phyloP scores from a whole-genome alignment of 768 basidiomycete species.

The Suillus fuscotomentosus region DNA sequence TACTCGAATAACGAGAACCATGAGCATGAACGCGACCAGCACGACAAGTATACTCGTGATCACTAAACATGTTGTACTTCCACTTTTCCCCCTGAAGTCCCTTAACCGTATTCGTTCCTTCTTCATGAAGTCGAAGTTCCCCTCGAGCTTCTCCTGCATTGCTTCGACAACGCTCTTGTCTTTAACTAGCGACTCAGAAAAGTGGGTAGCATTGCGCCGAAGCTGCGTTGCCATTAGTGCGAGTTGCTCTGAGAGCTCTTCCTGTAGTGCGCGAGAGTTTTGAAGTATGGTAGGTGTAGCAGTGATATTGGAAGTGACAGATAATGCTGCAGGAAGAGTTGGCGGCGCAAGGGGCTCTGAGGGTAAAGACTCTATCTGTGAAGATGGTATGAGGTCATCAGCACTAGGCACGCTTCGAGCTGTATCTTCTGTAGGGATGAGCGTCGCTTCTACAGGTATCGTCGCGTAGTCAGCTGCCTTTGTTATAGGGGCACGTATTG shows the following conservation, averaged over 20 bases:
- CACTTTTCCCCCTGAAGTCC: constrained; percentile 61
- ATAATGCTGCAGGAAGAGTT: constrained; percentile 21
- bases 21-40: constrained; percentile 62
- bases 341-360: constrained; percentile 14
- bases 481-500: constrained; percentile 43
- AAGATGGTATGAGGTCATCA: constrained; percentile 39
- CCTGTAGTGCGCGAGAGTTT: constrained; percentile 64
- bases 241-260: constrained; percentile 72
- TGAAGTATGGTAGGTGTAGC: constrained; percentile 43
- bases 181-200: constrained; percentile 66
- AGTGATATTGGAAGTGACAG: constrained; percentile 33
- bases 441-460: constrained; percentile 16
- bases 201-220: constrained; percentile 78
- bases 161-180: constrained; percentile 71
- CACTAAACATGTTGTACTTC: constrained; percentile 72
- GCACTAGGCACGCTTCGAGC: constrained; percentile 11
- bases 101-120: constrained; percentile 60
- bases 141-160: constrained; percentile 71
- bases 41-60: constrained; percentile 66
- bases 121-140: constrained; percentile 67
- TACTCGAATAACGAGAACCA: constrained; percentile 72
- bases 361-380: constrained; percentile 21
- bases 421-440: constrained; percentile 23
- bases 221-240: constrained; percentile 87
- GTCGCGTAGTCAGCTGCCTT: constrained; percentile 9